phyloP scores from a whole-genome alignment of 169 alveolate genomes.

The Miamiensis avidus region DNA sequence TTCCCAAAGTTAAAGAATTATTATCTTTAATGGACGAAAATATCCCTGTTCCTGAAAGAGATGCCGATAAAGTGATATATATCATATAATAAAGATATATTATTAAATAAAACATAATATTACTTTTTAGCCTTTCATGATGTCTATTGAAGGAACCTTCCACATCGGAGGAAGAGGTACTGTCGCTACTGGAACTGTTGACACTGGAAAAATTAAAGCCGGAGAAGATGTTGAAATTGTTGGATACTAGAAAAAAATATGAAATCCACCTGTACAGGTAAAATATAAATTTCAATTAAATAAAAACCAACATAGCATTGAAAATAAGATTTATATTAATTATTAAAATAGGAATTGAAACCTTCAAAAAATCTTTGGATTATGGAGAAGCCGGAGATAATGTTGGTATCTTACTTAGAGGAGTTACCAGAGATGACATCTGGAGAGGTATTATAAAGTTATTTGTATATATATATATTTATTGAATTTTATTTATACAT shows the following conservation, averaged over 20 bases:
- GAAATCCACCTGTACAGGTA: constrained; percentile 75
- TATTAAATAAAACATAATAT: background rate
- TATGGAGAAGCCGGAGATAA: constrained; percentile 96
- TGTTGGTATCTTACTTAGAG: constrained; percentile 93
- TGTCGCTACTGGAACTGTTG: constrained; percentile 95
- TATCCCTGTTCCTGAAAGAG: constrained; percentile 84
- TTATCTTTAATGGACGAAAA: constrained; percentile 88
- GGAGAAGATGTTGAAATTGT: constrained; percentile 92
- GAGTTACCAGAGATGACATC: constrained; percentile 87
- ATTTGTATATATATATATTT: background rate
- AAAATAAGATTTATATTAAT: too few species aligned
- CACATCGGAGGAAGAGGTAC: constrained; percentile 93
- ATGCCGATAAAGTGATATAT: constrained; percentile 56
- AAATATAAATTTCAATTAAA: too few species aligned
- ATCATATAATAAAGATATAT: too few species aligned
- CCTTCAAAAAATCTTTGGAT: constrained; percentile 92
- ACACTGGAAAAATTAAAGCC: constrained; percentile 90
- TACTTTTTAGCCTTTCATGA: constrained; percentile 75
- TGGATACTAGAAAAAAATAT: constrained; percentile 85
- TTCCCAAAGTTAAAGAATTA: constrained; percentile 58
- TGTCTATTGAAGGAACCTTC: constrained; percentile 88
- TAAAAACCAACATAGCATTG: too few species aligned
- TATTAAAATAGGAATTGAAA: constrained; percentile 90
- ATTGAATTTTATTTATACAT: too few species aligned
- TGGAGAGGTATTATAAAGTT: constrained; percentile 87